Base-by-base conservation (phyloP, 441 rosid species). In the Aleurites moluccanus region DNA sequence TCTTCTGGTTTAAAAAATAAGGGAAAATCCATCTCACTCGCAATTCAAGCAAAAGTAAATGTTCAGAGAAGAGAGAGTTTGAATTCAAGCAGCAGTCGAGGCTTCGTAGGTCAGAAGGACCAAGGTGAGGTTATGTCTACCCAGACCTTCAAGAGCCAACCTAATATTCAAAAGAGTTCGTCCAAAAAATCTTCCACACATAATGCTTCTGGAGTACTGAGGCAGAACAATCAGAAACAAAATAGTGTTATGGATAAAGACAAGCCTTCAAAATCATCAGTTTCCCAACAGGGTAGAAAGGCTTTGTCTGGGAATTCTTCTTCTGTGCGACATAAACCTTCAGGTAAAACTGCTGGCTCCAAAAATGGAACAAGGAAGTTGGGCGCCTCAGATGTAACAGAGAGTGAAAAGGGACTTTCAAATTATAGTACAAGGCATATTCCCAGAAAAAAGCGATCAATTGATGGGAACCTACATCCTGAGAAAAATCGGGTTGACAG, bases 201-300 rank as follows among this genome's bases (percentile, higher is more conserved):
- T 28, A 87, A 68, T 80, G 2, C 80, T 77, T 74, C 91, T 80
- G 88, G 86, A 74, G 96, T 80, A 69, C 91, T 96, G 63, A 88
- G 89, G 86, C 98, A 87, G 86, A 96, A 96, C 78, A 80, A 90
- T 71, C 97, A 91, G 87, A 96, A 93, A 75, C 99, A 96, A 74
- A 96, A 96, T 79, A 80, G 89, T 70, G 38, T 64, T 33, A 25
- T 69, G 35, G 89, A 83, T 47, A 88, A 77, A 80, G 89, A 90
- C 27, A 91, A 81, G 55, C 73, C 89, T 33, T 79, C 86, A 67
- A 90, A 85, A 79, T 45, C 90, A 27, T 50, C 59, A 1, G 79
- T 53, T 73, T 80, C 93, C 50, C 81, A 67, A 75, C 87, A 84
- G 28, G 60, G 84, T 67, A 87, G 87, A 80, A 87, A 81, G 84